Evolutionary conservation across 495 filamentous ascomycete species (phyloP).

Genomic region (Tuber microsphaerosporum): DNA sequence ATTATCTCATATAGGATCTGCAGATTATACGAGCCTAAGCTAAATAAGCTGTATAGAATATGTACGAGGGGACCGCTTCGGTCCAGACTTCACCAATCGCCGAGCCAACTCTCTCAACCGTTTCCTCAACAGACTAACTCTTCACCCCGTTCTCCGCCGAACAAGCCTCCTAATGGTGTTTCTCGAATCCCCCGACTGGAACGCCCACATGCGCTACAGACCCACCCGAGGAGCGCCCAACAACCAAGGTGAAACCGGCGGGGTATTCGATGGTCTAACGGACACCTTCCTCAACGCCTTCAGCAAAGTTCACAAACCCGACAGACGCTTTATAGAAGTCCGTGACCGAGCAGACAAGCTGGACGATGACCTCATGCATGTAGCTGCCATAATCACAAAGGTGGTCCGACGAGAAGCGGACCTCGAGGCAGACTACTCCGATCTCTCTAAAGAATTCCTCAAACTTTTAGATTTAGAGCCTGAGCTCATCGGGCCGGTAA

Average conservation of each 20-base stretch:
- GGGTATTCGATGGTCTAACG: constrained; percentile 86
- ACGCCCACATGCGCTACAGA: constrained; percentile 79
- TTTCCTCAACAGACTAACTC: constrained; percentile 76
- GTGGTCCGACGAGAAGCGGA: constrained; percentile 83
- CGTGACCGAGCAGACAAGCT: constrained; percentile 89
- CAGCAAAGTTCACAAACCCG: constrained; percentile 88
- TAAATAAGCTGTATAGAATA: constrained; percentile 53
- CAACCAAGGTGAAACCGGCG: constrained; percentile 45
- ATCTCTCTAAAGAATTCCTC: constrained; percentile 87
- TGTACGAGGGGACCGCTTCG: constrained; percentile 91
- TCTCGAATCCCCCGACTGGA: constrained; percentile 90
- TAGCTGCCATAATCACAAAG: constrained; percentile 86
- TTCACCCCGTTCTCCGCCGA: constrained; percentile 86
- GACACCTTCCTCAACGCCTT: constrained; percentile 98
- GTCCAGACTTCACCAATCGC: constrained; percentile 82
- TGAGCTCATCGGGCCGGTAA: constrained; percentile 70
- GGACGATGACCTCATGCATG: constrained; percentile 84
- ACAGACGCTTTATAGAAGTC: constrained; percentile 89
- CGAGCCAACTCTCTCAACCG: constrained; percentile 85
- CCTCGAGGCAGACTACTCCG: constrained; percentile 78
- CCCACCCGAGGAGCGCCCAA: constrained; percentile 51
- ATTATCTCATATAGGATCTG: constrained; percentile 30
- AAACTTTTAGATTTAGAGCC: constrained; percentile 86
- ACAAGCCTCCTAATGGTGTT: constrained; percentile 74
- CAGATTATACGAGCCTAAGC: constrained; percentile 9